Evolutionary conservation across 257 asterid species (phyloP).

Genomic region (Plantago ovata): DNA sequence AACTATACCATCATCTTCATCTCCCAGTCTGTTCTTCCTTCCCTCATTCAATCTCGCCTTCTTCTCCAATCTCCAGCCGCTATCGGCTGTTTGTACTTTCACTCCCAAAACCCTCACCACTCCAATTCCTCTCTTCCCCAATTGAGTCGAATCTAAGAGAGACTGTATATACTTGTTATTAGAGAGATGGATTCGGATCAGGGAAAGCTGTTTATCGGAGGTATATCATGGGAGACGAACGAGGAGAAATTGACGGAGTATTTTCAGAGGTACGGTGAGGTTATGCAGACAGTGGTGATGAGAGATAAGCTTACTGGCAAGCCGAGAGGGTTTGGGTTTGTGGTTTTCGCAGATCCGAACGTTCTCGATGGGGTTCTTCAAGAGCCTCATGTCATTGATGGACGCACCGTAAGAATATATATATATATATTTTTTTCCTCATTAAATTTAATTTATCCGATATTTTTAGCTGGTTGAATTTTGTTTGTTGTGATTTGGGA

Average conservation of each 20-base stretch:
- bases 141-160: neutral
- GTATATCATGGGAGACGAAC: slow-evolving; percentile 83
- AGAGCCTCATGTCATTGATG: slow-evolving; percentile 74
- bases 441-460: neutral
- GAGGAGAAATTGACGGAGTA: slow-evolving; percentile 77
- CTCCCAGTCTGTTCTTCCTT: too few species aligned
- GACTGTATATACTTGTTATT: too few species aligned
- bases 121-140: neutral
- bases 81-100: slow-evolving; percentile 1
- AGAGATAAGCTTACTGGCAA: slow-evolving; percentile 67
- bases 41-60: too few species aligned
- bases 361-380: slow-evolving; percentile 70
- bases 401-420: slow-evolving; percentile 59
- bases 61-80: slow-evolving; percentile 8
- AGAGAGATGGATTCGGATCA: slow-evolving; percentile 81
- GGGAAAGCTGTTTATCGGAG: slow-evolving; percentile 85
- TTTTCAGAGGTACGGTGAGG: slow-evolving; percentile 71
- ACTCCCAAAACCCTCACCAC: neutral
- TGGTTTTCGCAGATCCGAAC: slow-evolving; percentile 72
- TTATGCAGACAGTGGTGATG: slow-evolving; percentile 77
- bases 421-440: neutral
- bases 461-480: neutral
- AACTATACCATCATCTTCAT: too few species aligned
- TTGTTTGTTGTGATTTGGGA: neutral
- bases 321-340: slow-evolving; percentile 85